Percentiles rank a stretch among this genome's conserved stretches.
Conservation (phyloP, 73 alveolate species). For the Loxodes magnus region DNA sequence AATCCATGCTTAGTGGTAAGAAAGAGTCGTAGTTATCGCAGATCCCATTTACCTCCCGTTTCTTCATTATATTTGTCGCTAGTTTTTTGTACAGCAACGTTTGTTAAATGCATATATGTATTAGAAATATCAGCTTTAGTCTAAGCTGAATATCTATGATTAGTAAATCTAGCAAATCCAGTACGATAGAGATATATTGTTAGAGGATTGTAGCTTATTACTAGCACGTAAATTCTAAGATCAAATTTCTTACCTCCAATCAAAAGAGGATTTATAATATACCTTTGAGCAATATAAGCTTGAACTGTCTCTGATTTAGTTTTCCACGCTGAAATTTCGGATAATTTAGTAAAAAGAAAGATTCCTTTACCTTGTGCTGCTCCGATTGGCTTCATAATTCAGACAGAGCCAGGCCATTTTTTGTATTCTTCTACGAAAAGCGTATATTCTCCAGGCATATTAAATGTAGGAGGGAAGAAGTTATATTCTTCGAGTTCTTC, state of each 20-base stretch:
- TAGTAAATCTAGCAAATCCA: constrained; percentile 97
- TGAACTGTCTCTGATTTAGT: constrained; percentile 92
- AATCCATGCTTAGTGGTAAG: constrained; percentile 83
- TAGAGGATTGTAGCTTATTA: constrained; percentile 94
- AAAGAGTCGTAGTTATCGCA: constrained; percentile 78
- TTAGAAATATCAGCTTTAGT: constrained; percentile 89
- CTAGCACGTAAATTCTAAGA: constrained; percentile 97
- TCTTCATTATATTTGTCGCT: constrained; percentile 89
- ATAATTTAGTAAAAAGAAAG: constrained; percentile 89
- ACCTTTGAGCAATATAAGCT: constrained; percentile 85
- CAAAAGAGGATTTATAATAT: constrained; percentile 94
- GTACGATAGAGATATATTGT: constrained; percentile 93
- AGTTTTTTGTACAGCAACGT: constrained; percentile 94
- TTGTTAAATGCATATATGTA: constrained; percentile 91
- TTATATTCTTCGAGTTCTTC: constrained; percentile 83
- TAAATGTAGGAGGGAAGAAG: constrained; percentile 94
- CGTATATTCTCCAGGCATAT: constrained; percentile 97
- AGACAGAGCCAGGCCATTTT: constrained; percentile 85
- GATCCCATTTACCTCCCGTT: constrained; percentile 97
- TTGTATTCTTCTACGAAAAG: constrained; percentile 99
- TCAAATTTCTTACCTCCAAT: constrained; percentile 99
- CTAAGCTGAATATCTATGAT: constrained; percentile 78
- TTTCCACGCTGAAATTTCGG: constrained; percentile 88
- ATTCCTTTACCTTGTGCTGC: constrained; percentile 99
- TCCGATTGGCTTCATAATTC: constrained; percentile 99